These are phyloP conservation scores for Rachicladosporium sp. DNA, from an alignment of 2,329 filamentous ascomycete species.

Conservation along the genomic window DNA sequence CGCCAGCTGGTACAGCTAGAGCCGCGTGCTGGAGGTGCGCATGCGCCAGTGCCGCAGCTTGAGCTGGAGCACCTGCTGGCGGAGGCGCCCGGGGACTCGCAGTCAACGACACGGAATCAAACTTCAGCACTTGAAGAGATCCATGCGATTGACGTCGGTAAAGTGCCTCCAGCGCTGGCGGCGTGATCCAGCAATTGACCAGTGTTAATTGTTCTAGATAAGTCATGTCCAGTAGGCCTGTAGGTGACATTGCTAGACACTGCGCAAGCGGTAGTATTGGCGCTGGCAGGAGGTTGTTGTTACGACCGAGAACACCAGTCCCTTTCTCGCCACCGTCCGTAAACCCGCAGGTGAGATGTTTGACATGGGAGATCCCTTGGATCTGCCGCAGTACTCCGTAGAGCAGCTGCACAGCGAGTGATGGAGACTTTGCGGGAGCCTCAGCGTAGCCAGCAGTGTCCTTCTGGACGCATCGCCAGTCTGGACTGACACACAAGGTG, in stretches of 20 bases:
- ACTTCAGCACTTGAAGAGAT: conserved; percentile 40
- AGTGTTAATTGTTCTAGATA: conserved; percentile 48
- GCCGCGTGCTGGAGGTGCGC: no score
- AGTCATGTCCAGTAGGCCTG: conserved; percentile 30
- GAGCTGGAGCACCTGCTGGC: no score
- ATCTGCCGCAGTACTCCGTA: conserved; percentile 36
- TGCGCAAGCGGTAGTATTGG: conserved; percentile 34
- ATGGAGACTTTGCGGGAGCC: conserved; percentile 38
- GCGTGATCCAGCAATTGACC: conserved; percentile 57
- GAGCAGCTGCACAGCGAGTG: conserved; percentile 39
- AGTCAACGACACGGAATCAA: conserved; percentile 55
- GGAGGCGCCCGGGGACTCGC: conserved; percentile 17
- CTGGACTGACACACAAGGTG: conserved; percentile 49
- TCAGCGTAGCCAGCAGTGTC: conserved; percentile 40
- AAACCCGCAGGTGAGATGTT: conserved; percentile 53
- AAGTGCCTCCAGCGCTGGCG: conserved; percentile 45
- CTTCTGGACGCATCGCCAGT: conserved; percentile 50
- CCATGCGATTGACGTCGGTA: conserved; percentile 25
- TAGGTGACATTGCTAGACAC: conserved; percentile 5
- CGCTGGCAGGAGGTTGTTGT: conserved; percentile 50
- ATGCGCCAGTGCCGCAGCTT: no score
- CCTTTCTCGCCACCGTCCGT: conserved; percentile 55
- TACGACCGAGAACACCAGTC: conserved; percentile 48
- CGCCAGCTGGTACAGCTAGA: no score
- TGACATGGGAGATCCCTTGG: conserved; percentile 40